Evolutionary conservation across 768 basidiomycete species (phyloP), one percentile per base, ranked within the genome.

Genomic region (Trametopsis cervina): DNA sequence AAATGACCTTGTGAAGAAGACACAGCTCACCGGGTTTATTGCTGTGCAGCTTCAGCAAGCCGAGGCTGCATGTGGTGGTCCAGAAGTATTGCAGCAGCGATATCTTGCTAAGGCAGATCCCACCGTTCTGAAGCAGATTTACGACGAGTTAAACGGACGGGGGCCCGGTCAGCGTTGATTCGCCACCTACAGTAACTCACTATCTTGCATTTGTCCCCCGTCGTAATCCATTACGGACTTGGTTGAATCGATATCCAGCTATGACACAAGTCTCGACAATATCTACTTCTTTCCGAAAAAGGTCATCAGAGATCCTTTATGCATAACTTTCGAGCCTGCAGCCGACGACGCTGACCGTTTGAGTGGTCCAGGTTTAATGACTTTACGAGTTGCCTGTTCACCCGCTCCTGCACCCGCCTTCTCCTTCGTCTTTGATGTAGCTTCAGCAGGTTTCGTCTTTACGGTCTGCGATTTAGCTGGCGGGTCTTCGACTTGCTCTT

Each of bases 51-150:
- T 93, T 27, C 74, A 75, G 50, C 77, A 85, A 53, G 86, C 83
- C 0, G 83, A 85, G 60, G 69, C 67, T 9, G 63, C 64, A 10
- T 78, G 76, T 51, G 78, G 79, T 27, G 86, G 88, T 6, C 63
- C 74, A 1, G 67, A 73, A 17, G 65, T 67, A 5, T 83, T 94
- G 65, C 77, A 85, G 48, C 64, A 65, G 4, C 64, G 62, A 10
- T 88, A 82, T 58, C 69, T 92, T 12, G 65, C 69, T 7, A 77
- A 79, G 53, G 77, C 84, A 15, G 90, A 93, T 60, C 78, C 85
- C 3, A 70, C 76, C 1, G 77, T 92, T n/a, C 68, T 91, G 13
- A 72, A 78, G 53, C 87, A 89, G 60, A 77, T 91, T 11, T 50
- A 54, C 27, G 53, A 53, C 18, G 60, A 59, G 23, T 42, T 64